Evolutionary conservation across 257 asterid genomes (phyloP), one percentile per base, ranked within the genome.

Genomic region (Rhazya stricta): DNA sequence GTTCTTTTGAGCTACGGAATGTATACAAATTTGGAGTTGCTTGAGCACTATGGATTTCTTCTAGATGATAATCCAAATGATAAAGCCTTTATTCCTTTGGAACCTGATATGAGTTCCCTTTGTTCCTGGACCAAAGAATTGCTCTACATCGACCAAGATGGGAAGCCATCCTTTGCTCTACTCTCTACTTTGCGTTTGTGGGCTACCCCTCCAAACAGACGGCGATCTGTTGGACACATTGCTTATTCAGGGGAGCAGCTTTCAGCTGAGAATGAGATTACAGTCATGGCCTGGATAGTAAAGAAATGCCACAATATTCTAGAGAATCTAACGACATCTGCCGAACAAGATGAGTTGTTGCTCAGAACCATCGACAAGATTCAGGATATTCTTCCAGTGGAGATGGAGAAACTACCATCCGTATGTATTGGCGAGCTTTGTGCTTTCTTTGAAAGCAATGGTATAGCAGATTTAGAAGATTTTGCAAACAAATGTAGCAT

Each of bases 1-100:
- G 93, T 94, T 86, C 95, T 94, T 81, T 84, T 94, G 74, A 89
- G 97, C 86, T 94, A 94, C n/a, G 98, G 97, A 29, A 85, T 90
- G 74, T 94, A 91, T 84, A 94, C 98, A 57, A 91, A 94, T 75
- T 61, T 94, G 84, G 98, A 94, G 89, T 96, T 94, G 76, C 92
- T 94, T 3, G 96, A 94, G 74, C 97, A 91, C 84, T 94, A 94
- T 41, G 98, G 98, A 27, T 94, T 94, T 83, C 83, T 94, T 74
- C 89, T 94, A 42, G 78, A 74, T 12, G 87, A 85, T 15, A 94
- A 90, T 78, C 93, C 96, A 69, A 94, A 91, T 71, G 97, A 94
- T 76, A 94, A 87, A 58, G 93, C 87, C 62, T 94, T 85, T 80
- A 87, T 91, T 66, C 81, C 93, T 51, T 77, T 91, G 76, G 96